phyloP scores from a whole-genome alignment of 768 basidiomycete genomes.

The Boletus rubroflammeus region DNA sequence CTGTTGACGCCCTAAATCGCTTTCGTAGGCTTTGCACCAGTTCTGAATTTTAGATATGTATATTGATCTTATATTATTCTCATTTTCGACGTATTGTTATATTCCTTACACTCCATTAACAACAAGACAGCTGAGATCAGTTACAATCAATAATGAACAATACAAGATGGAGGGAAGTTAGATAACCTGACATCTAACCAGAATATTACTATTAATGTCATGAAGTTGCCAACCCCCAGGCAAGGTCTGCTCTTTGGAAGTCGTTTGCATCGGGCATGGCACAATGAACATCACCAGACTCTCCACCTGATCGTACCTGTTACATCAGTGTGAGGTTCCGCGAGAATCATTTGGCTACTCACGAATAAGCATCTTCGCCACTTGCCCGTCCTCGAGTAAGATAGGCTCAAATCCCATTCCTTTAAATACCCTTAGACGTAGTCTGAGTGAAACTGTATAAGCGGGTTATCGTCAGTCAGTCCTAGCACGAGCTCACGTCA shows the following conservation, averaged over 20 bases:
- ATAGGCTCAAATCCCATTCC: slow-evolving; percentile 71
- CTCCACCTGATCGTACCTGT: slow-evolving; percentile 37
- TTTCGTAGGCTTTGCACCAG: slow-evolving; percentile 9
- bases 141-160: background rate
- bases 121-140: background rate
- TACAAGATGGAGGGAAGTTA: background rate
- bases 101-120: slow-evolving; percentile 5
- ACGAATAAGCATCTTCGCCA: slow-evolving; percentile 68
- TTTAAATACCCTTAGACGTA: slow-evolving; percentile 66
- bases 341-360: slow-evolving; percentile 28
- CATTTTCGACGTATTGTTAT: slow-evolving; percentile 4
- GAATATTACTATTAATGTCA: slow-evolving; percentile 13
- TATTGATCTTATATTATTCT: slow-evolving; percentile 1
- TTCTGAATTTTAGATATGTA: slow-evolving; percentile 1
- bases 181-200: background rate
- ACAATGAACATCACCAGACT: slow-evolving; percentile 41
- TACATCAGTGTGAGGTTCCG: background rate
- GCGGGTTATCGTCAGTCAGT: background rate
- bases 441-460: slow-evolving; percentile 35
- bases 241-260: slow-evolving; percentile 27
- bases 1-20: background rate
- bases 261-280: slow-evolving; percentile 28
- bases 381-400: slow-evolving; percentile 45
- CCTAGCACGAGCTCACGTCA: slow-evolving; percentile 45
- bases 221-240: slow-evolving; percentile 37